These are phyloP conservation scores for Acrocalymma vagum DNA, from an alignment of 2,329 filamentous ascomycete genomes.

Conservation along the genomic window DNA sequence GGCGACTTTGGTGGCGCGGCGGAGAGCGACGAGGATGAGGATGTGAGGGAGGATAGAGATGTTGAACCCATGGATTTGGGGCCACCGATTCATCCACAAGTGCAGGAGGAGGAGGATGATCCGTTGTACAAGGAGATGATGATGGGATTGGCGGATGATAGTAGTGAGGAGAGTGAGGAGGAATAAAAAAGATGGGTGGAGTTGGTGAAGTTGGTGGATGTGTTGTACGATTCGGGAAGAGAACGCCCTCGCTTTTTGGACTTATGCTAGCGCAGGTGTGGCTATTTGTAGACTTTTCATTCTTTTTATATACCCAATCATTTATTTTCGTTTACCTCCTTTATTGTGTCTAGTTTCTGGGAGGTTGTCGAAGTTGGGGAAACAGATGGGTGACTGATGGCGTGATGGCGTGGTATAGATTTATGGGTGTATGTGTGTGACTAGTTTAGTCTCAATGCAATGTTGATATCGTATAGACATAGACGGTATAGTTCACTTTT, in stretches of 20 bases:
- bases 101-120: constrained; percentile 49
- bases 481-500: no score
- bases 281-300: no score
- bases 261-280: no score
- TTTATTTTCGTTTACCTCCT: no score
- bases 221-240: background rate
- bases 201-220: background rate
- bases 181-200: constrained; percentile 33
- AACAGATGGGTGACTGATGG: no score
- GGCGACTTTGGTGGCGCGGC: constrained; percentile 37
- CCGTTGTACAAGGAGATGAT: constrained; percentile 54
- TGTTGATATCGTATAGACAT: no score
- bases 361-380: no score
- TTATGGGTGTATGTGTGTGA: no score
- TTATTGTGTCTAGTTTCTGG: no score
- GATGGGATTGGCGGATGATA: constrained; percentile 47
- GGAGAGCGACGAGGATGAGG: constrained; percentile 36
- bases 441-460: no score
- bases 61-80: constrained; percentile 44
- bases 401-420: no score
- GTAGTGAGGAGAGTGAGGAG: constrained; percentile 55
- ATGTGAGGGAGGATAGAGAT: constrained; percentile 28
- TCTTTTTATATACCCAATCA: no score
- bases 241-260: constrained; percentile 4
- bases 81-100: constrained; percentile 30